phyloP scores from a whole-genome alignment of 371 early-diverging fungal species.

The Circinella umbellata region DNA sequence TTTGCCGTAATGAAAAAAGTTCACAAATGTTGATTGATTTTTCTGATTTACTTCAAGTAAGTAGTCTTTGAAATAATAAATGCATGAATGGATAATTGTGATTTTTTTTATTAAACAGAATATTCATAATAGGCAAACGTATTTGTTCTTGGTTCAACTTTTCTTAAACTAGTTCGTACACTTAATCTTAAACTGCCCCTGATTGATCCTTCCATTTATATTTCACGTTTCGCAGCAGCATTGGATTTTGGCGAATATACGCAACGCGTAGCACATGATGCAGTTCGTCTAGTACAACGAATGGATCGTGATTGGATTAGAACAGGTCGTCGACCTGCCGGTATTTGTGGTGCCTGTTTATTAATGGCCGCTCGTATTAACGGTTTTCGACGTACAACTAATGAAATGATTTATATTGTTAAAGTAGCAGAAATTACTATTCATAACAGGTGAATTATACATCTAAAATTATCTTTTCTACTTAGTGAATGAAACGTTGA shows the following conservation, averaged over 20 bases:
- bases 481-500: neutral
- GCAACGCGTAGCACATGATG: slow-evolving; percentile 80
- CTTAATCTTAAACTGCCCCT: slow-evolving; percentile 84
- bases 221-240: slow-evolving; percentile 92
- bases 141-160: slow-evolving; percentile 93
- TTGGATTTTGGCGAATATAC: slow-evolving; percentile 95
- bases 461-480: neutral
- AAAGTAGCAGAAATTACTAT: slow-evolving; percentile 95
- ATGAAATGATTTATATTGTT: slow-evolving; percentile 93
- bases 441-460: slow-evolving; percentile 66
- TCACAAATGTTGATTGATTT: slow-evolving; percentile 99
- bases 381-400: slow-evolving; percentile 84
- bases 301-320: slow-evolving; percentile 99
- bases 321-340: slow-evolving; percentile 97
- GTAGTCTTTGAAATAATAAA: neutral
- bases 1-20: slow-evolving; percentile 91
- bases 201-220: slow-evolving; percentile 97
- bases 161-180: slow-evolving; percentile 81
- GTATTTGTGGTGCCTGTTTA: slow-evolving; percentile 98
- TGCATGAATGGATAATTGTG: neutral
- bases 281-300: slow-evolving; percentile 88
- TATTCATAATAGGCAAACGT: slow-evolving; percentile 72
- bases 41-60: slow-evolving; percentile 83
- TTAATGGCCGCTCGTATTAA: slow-evolving; percentile 97
- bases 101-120: neutral